Conservation (phyloP, 805 yeast species). For the Candida tammaniensis region DNA sequence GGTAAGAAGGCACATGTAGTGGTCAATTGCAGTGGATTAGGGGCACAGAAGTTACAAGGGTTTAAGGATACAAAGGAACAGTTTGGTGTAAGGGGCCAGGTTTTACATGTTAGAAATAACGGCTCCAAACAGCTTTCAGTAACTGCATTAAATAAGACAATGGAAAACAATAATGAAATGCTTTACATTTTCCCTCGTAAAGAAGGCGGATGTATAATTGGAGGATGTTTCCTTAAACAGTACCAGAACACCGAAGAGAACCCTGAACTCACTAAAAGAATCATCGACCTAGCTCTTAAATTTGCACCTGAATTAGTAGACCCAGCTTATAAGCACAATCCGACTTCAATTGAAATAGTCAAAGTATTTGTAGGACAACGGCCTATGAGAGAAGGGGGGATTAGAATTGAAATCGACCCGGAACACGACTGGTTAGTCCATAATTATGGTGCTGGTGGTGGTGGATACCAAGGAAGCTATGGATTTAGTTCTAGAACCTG, state of each 20-base stretch:
- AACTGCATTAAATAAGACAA: slow-evolving; percentile 20
- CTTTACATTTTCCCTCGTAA: slow-evolving; percentile 66
- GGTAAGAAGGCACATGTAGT: slow-evolving; percentile 47
- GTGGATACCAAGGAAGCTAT: slow-evolving; percentile 73
- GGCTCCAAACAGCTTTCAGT: slow-evolving; percentile 28
- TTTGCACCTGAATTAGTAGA: slow-evolving; percentile 40
- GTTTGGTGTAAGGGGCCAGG: slow-evolving; percentile 61
- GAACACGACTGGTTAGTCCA: slow-evolving; percentile 46
- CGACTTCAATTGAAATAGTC: slow-evolving; percentile 27
- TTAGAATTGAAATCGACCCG: slow-evolving; percentile 31
- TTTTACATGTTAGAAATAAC: slow-evolving; percentile 49
- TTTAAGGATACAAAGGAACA: slow-evolving; percentile 40
- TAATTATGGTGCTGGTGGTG: slow-evolving; percentile 72
- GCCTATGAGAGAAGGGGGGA: slow-evolving; percentile 36
- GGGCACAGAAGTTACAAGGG: slow-evolving; percentile 44
- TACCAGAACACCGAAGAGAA: slow-evolving; percentile 27
- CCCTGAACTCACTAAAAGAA: slow-evolving; percentile 44
- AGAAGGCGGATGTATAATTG: slow-evolving; percentile 71
- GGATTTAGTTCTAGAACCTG: slow-evolving; percentile 46
- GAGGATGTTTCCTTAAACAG: slow-evolving; percentile 43
- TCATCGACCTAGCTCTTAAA: slow-evolving; percentile 42
- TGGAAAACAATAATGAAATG: slow-evolving; percentile 38
- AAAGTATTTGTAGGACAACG: slow-evolving; percentile 36
- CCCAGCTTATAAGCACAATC: slow-evolving; percentile 21
- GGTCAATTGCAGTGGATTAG: slow-evolving; percentile 57